Evolutionary conservation across 1,284 basidiomycete species (phyloP).

Genomic region (Trichosporon sp.): DNA sequence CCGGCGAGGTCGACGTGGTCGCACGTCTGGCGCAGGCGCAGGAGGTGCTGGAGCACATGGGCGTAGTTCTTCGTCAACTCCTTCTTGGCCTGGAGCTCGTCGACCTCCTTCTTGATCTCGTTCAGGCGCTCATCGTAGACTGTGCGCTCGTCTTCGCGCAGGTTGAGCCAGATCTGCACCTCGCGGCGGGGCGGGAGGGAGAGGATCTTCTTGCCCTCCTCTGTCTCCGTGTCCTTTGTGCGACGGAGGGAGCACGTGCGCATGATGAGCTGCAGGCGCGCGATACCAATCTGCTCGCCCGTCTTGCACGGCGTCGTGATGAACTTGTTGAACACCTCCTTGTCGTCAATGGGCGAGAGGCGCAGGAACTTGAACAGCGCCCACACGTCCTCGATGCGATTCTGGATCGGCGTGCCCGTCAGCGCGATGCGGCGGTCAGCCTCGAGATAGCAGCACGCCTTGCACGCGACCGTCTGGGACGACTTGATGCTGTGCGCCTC

Average conservation of each 20-base stretch:
- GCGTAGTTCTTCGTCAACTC: slow-evolving; percentile 93
- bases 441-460: slow-evolving; percentile 90
- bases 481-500: slow-evolving; percentile 99
- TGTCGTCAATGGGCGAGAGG: slow-evolving; percentile 88
- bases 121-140: slow-evolving; percentile 82
- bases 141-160: slow-evolving; percentile 76
- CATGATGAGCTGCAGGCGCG: slow-evolving; percentile 96
- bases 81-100: slow-evolving; percentile 78
- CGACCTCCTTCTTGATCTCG: slow-evolving; percentile 50
- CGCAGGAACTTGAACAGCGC: slow-evolving; percentile 95
- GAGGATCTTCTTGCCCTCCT: slow-evolving; percentile 81
- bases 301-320: slow-evolving; percentile 90
- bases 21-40: slow-evolving; percentile 94
- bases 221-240: slow-evolving; percentile 84
- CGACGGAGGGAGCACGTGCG: slow-evolving; percentile 92
- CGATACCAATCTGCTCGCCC: slow-evolving; percentile 86
- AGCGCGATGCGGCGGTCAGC: slow-evolving; percentile 91
- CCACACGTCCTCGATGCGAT: slow-evolving; percentile 96
- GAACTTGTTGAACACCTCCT: slow-evolving; percentile 87
- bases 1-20: slow-evolving; percentile 91
- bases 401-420: slow-evolving; percentile 97
- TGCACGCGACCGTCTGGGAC: slow-evolving; percentile 86
- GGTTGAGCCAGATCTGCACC: slow-evolving; percentile 79
- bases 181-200: slow-evolving; percentile 83
- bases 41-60: slow-evolving; percentile 91